These are phyloP conservation scores for Rhododendron vialii DNA, from an alignment of 148 eudicot genomes.

Conservation along the genomic window DNA sequence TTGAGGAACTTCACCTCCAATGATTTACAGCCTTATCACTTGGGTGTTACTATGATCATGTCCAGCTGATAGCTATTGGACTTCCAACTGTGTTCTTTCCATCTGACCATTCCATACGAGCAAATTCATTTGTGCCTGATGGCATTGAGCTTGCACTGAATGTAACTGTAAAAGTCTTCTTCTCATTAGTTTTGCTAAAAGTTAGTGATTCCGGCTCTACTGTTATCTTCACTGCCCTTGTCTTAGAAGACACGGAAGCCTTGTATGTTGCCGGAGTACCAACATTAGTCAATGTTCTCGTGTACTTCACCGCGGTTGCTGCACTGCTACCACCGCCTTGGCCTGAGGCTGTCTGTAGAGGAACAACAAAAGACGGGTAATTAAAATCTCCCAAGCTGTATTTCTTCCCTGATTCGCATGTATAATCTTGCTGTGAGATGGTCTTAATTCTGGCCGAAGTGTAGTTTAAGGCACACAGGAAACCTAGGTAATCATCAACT, in stretches of 20 bases:
- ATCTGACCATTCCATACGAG: slow-evolving; percentile 65
- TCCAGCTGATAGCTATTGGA: slow-evolving; percentile 75
- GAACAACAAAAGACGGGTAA: slow-evolving; percentile 73
- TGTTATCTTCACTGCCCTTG: slow-evolving; percentile 42
- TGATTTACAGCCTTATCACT: background rate
- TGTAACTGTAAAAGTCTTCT: slow-evolving; percentile 60
- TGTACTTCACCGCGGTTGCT: slow-evolving; percentile 36
- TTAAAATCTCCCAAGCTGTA: slow-evolving; percentile 57
- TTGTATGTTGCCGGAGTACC: slow-evolving; percentile 69
- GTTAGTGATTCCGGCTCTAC: slow-evolving; percentile 63
- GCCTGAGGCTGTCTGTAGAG: slow-evolving; percentile 51
- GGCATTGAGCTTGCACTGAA: slow-evolving; percentile 73
- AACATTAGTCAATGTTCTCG: slow-evolving; percentile 76
- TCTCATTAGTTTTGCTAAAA: slow-evolving; percentile 54
- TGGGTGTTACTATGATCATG: slow-evolving; percentile 25
- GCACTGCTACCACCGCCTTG: slow-evolving; percentile 38
- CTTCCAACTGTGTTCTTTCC: slow-evolving; percentile 69
- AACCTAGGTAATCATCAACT: slow-evolving; percentile 51
- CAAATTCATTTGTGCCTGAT: slow-evolving; percentile 69
- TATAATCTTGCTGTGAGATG: slow-evolving; percentile 29
- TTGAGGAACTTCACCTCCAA: slow-evolving; percentile 10
- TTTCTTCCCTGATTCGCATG: slow-evolving; percentile 38
- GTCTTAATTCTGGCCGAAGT: slow-evolving; percentile 41
- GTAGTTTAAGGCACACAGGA: slow-evolving; percentile 76
- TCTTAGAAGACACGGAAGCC: slow-evolving; percentile 45